These are phyloP conservation scores for Vitellaria paradoxa DNA, from an alignment of 179 eudicot genomes.

Conservation along the genomic window DNA sequence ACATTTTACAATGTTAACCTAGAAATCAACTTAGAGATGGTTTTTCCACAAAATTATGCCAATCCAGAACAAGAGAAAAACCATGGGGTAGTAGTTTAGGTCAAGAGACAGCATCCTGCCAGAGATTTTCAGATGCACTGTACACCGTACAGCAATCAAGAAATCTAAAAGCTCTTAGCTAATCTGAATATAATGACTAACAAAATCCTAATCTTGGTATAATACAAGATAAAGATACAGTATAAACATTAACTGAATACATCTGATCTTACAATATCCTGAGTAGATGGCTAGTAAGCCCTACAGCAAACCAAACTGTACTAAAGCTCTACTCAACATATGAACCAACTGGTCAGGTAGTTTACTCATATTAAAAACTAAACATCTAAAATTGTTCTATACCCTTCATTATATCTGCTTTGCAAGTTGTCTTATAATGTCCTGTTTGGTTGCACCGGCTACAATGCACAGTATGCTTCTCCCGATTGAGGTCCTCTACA, in stretches of 20 bases:
- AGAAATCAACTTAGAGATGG: too few relatives aligned
- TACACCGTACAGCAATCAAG: too few relatives aligned
- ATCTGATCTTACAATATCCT: background rate
- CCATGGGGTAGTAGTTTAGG: too few relatives aligned
- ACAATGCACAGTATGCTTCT: conserved; percentile 62
- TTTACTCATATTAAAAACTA: background rate
- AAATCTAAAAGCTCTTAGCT: too few relatives aligned
- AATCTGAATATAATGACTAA: too few relatives aligned
- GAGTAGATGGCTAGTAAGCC: background rate
- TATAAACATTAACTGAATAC: background rate
- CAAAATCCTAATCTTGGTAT: background rate
- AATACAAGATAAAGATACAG: background rate
- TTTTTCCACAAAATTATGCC: too few relatives aligned
- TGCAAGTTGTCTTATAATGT: conserved; percentile 67
- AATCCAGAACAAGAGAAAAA: too few relatives aligned
- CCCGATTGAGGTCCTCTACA: conserved; percentile 38
- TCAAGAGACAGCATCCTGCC: too few relatives aligned
- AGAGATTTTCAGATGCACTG: too few relatives aligned
- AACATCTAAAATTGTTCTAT: conserved; percentile 24
- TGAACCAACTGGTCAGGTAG: background rate
- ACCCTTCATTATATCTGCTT: conserved; percentile 26
- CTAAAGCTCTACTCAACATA: background rate
- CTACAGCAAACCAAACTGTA: background rate
- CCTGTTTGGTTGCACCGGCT: conserved; percentile 64
- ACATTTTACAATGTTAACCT: too few relatives aligned